Base-by-base conservation (phyloP, 2,329 filamentous ascomycete genomes). In the Xylaria sp. region DNA sequence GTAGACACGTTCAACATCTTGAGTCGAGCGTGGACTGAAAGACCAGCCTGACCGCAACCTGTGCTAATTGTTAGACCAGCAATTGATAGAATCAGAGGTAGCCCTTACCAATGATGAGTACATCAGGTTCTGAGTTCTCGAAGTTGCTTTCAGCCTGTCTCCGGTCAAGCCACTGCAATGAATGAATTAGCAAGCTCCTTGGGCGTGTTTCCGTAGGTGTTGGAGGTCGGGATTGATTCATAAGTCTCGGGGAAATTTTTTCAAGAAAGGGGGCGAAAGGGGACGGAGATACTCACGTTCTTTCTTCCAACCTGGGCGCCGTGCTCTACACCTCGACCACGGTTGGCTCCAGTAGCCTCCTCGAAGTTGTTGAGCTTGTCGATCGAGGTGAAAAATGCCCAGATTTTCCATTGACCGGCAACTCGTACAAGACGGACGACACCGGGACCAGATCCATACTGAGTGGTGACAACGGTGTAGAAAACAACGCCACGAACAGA, bases 11-110 rank as follows among this genome's bases (percentile, higher is more conserved):
- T 73, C 10, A 85, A 74, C 76, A 82, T 80, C 67, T 83, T 84
- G 35, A 85, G 71, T 4, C 82, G 77, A 2, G 82, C 82, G 6
- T 78, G 76, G 1, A 75, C 75, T 0, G 78, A 78, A 4, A 86
- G 73, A 0, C 83, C 83, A 3, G 75, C 78, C 65, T 85, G 83
- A 1, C 83, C 83, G 37, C 79, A 78, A 7, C 82, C 82, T 80
- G 60, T n/a, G 57, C 39, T 11, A 39, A 23, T 30, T 30, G 8
- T 61, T 46, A 64, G 67, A 59, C 34, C 52, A 30, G 55, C 4
- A 2, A 5, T 9, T 8, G 13, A 48, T 37, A 3, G 9, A 0
- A 23, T 16, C 6, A 13, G 11, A 10, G 8, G 46, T 42, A 1
- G 3, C 13, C 46, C 70, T 63, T 67, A 76, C 83, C 83, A 52